phyloP scores from a whole-genome alignment of 345 rosid species.

The Bruguiera parviflora region DNA sequence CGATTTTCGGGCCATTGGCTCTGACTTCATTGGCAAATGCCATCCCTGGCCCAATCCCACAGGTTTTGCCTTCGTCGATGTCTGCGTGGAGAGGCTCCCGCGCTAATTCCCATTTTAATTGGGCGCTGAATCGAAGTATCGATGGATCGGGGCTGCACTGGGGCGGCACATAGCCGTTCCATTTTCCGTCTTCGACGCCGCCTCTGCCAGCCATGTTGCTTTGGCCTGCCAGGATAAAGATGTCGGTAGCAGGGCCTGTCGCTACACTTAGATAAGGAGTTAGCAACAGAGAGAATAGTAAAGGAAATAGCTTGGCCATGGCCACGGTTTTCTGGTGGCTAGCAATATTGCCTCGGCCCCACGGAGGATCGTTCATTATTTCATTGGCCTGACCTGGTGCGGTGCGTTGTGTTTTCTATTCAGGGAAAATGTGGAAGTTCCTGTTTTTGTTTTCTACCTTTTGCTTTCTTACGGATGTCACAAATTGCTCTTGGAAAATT shows the following conservation, averaged over 20 bases:
- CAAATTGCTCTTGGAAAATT: too few relatives aligned
- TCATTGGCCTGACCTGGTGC: too few relatives aligned
- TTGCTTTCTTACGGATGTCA: too few relatives aligned
- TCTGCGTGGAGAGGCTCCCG: slow-evolving; percentile 20
- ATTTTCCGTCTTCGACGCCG: slow-evolving; percentile 11
- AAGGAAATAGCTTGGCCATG: background rate
- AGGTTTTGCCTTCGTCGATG: slow-evolving; percentile 7
- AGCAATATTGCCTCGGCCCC: too few relatives aligned
- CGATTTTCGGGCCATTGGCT: background rate
- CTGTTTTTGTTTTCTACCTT: too few relatives aligned
- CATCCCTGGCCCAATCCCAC: slow-evolving; percentile 31
- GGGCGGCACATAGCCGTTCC: slow-evolving; percentile 18
- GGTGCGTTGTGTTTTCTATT: too few relatives aligned
- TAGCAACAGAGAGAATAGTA: background rate
- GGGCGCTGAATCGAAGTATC: slow-evolving; percentile 14
- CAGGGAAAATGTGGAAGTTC: too few relatives aligned
- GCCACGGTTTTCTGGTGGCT: background rate
- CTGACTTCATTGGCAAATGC: slow-evolving; percentile 15
- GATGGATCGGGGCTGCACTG: slow-evolving; percentile 15
- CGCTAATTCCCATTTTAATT: slow-evolving; percentile 19
- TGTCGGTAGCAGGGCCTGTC: slow-evolving; percentile 12
- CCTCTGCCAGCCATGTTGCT: slow-evolving; percentile 34
- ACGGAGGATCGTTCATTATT: too few relatives aligned
- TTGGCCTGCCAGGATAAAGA: slow-evolving; percentile 22
- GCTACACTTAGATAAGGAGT: slow-evolving; percentile 2